phyloP scores from a whole-genome alignment of 2,329 filamentous ascomycete species.

The Thielaviopsis populi region DNA sequence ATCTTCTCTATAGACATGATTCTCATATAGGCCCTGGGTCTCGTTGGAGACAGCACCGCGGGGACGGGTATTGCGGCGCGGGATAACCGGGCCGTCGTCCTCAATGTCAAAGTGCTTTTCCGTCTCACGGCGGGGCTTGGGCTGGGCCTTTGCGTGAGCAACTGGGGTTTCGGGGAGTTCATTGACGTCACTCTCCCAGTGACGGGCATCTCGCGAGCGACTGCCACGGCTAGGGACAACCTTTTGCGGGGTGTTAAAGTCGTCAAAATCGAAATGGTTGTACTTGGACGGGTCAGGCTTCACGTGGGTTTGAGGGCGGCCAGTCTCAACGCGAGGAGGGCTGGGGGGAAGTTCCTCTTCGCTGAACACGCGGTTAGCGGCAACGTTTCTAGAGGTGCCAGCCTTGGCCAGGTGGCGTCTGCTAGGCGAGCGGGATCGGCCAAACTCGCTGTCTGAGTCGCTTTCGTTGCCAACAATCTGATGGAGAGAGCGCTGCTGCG shows the following conservation, averaged over 20 bases:
- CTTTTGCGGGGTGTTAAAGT: constrained; percentile 76
- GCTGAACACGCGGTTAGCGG: constrained; percentile 41
- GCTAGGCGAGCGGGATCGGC: constrained; percentile 34
- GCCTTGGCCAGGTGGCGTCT: constrained; percentile 33
- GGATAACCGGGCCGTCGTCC: constrained; percentile 41
- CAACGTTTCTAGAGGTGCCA: constrained; percentile 40
- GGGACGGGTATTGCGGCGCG: constrained; percentile 36
- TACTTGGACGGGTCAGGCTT: constrained; percentile 15
- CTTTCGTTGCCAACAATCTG: constrained; percentile 52
- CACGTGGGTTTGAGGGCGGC: constrained; percentile 19
- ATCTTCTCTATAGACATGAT: constrained; percentile 53
- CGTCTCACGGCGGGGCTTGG: constrained; percentile 59
- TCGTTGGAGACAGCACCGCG: constrained; percentile 53
- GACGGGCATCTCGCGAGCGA: constrained; percentile 54
- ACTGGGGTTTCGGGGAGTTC: constrained; percentile 36
- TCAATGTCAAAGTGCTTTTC: constrained; percentile 71
- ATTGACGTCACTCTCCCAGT: constrained; percentile 57
- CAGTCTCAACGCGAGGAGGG: constrained; percentile 30
- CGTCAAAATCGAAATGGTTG: constrained; percentile 43
- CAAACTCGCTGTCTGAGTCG: constrained; percentile 29
- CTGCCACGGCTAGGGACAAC: constrained; percentile 40
- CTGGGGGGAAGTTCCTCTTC: constrained; percentile 50
- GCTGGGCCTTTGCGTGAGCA: constrained; percentile 39
- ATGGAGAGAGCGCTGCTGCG: constrained; percentile 49
- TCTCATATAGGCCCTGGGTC: constrained; percentile 41